phyloP scores from a whole-genome alignment of 441 rosid genomes.

The Rhodomyrtus psidioides region DNA sequence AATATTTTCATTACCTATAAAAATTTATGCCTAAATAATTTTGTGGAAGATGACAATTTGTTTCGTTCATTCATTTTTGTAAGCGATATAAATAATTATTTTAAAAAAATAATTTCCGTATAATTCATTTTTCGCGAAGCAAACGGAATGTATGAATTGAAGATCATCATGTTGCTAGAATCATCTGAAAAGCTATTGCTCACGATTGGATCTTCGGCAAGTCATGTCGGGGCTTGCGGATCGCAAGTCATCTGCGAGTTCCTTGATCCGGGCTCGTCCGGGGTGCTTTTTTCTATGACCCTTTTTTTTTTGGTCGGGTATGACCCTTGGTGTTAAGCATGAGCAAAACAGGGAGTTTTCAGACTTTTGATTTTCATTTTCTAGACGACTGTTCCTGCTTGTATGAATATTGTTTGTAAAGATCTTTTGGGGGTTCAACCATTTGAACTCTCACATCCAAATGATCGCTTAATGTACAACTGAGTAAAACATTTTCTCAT shows the following conservation, averaged over 20 bases:
- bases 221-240: background rate
- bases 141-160: background rate
- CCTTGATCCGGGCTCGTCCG: background rate
- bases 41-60: too few relatives aligned
- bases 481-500: background rate
- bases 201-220: background rate
- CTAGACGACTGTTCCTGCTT: background rate
- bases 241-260: background rate
- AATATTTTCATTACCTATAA: too few relatives aligned
- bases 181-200: background rate
- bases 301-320: too few relatives aligned
- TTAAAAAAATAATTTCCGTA: too few relatives aligned
- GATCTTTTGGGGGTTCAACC: background rate
- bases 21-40: too few relatives aligned
- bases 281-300: background rate
- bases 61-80: too few relatives aligned
- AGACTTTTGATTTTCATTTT: background rate
- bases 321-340: background rate
- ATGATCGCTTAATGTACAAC: too few relatives aligned
- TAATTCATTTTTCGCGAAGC: too few relatives aligned
- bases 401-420: background rate
- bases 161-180: background rate
- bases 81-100: too few relatives aligned
- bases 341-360: background rate
- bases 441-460: background rate